Percentiles rank a stretch among this genome's conserved stretches.
phyloP scores from a whole-genome alignment of 2,329 filamentous ascomycete species.

The Dichotomopilus funicola region DNA sequence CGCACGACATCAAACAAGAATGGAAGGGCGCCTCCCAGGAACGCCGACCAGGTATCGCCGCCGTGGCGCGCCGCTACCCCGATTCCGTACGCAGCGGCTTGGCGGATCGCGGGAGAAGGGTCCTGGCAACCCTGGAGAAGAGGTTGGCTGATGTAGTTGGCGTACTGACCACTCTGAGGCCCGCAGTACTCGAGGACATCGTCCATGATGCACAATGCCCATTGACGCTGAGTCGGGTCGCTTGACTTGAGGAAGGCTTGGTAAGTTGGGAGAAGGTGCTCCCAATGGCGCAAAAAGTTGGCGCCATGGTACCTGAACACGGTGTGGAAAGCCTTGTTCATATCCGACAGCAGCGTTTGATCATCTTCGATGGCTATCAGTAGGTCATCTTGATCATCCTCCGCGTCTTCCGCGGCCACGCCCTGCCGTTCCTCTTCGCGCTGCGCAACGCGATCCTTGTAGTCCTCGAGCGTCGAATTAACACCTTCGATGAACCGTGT shows the following conservation, averaged over 20 bases:
- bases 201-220: slow-evolving; percentile 98
- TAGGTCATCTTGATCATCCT: slow-evolving; percentile 78
- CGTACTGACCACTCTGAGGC: slow-evolving; percentile 78
- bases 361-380: slow-evolving; percentile 94
- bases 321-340: slow-evolving; percentile 99
- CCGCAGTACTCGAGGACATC: slow-evolving; percentile 97
- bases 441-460: slow-evolving; percentile 76
- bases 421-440: slow-evolving; percentile 75
- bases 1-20: slow-evolving; percentile 79
- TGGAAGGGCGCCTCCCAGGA: slow-evolving; percentile 72
- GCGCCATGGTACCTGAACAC: slow-evolving; percentile 95
- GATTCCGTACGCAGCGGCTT: slow-evolving; percentile 93
- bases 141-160: slow-evolving; percentile 78
- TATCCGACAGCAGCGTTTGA: slow-evolving; percentile 91
- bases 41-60: slow-evolving; percentile 79
- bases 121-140: slow-evolving; percentile 83
- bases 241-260: slow-evolving; percentile 71
- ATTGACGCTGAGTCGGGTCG: slow-evolving; percentile 90
- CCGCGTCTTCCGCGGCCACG: slow-evolving; percentile 73
- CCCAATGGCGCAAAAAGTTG: slow-evolving; percentile 81
- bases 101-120: slow-evolving; percentile 79
- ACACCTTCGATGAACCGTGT: slow-evolving; percentile 79
- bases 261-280: slow-evolving; percentile 78
- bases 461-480: slow-evolving; percentile 81
- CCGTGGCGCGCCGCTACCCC: slow-evolving; percentile 93